Base-by-base conservation (phyloP, 768 basidiomycete species). In the Psilocybe cubensis region DNA sequence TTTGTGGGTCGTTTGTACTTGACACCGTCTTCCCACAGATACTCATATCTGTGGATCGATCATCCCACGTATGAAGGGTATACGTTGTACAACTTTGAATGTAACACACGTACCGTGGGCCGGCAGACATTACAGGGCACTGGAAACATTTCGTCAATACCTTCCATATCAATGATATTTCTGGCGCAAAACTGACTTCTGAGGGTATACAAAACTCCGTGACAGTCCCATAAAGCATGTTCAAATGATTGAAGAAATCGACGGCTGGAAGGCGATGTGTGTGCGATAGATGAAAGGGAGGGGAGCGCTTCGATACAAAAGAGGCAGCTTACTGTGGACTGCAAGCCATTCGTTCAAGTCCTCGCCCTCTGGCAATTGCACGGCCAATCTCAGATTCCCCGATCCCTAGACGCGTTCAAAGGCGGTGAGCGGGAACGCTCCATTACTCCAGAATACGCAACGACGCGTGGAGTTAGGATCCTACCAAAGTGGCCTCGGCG, bases 291-390 rank as follows among this genome's bases (percentile, higher is more conserved):
- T 21, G 38, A 9, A 20, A 52, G 23, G 17, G 40, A n/a, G n/a
- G n/a, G n/a, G n/a, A n/a, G n/a, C n/a, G n/a, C n/a, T n/a, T n/a
- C n/a, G n/a, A n/a, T n/a, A n/a, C n/a, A n/a, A n/a, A n/a, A n/a
- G 41, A 35, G 24, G 31, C 27, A 14, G 68, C 85, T 56, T 62
- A 97, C 97, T 93, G 69, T 99, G 96, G 7, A 99, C 96, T 11
- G 97, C 97, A n/a, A 99, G 87, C 97, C 97, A 99, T 74, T 99
- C 97, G 63, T 96, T 96, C 65, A 87, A 73, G 71, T 99, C 97
- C 73, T 99, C 97, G 35, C 97, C 97, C 63, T 98, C 97, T 0
- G 97, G 97, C 18, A 98, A 80, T 60, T 90, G 87, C 20, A 99
- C 97, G 0, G 97, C 96, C 44, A 91, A 78, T 56, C 96, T 81